These are phyloP conservation scores for Xylaria castorea DNA, from an alignment of 495 filamentous ascomycete species.

Conservation along the genomic window DNA sequence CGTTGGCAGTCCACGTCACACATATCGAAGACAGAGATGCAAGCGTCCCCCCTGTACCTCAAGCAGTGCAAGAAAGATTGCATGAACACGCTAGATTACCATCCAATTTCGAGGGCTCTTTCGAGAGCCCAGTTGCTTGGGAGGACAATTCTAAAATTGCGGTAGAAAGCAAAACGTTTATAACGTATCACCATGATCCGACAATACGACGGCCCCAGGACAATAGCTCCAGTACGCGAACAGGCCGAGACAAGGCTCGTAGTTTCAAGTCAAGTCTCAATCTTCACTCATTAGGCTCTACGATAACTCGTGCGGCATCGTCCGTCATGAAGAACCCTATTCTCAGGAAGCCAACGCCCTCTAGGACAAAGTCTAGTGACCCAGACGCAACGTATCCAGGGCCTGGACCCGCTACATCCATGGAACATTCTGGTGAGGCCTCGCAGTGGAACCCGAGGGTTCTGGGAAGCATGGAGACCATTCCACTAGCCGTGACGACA, in stretches of 20 bases:
- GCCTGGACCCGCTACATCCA: neutral
- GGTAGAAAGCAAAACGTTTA: constrained; percentile 49
- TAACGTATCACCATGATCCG: constrained; percentile 43
- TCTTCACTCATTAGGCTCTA: constrained; percentile 37
- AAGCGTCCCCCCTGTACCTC: constrained; percentile 42
- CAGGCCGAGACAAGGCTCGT: constrained; percentile 29
- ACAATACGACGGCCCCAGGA: constrained; percentile 31
- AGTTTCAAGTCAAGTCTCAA: constrained; percentile 37
- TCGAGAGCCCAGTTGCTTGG: constrained; percentile 42
- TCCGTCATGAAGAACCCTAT: constrained; percentile 46
- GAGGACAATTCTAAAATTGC: constrained; percentile 39
- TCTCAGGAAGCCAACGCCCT: constrained; percentile 42
- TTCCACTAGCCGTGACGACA: neutral
- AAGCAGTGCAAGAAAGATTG: constrained; percentile 44
- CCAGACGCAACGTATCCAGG: neutral
- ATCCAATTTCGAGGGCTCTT: constrained; percentile 43
- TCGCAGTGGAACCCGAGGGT: constrained; percentile 12
- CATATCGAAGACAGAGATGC: constrained; percentile 38
- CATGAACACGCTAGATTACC: constrained; percentile 41
- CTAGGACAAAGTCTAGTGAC: constrained; percentile 28
- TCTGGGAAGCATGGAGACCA: neutral
- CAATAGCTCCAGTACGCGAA: constrained; percentile 14
- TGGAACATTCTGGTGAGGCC: neutral
- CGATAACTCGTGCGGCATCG: constrained; percentile 38
- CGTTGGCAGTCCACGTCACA: constrained; percentile 41